Evolutionary conservation across 257 asterid genomes (phyloP).

Genomic region (Capsicum pubescens): DNA sequence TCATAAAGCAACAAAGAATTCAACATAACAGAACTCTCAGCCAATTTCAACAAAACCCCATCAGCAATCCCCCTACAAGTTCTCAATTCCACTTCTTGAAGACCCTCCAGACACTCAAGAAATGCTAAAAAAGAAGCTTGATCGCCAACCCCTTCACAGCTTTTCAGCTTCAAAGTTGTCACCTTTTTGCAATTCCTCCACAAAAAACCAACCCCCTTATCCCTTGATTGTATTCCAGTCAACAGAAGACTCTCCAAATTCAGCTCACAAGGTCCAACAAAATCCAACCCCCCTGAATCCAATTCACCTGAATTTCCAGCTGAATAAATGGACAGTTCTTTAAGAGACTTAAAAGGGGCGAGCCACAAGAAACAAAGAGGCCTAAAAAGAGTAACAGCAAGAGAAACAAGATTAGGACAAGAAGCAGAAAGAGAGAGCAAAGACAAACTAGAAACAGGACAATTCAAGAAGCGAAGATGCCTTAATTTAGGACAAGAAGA

Average conservation of each 20-base stretch:
- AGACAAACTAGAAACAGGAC: constrained; percentile 50
- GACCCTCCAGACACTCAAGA: constrained; percentile 36
- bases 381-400: constrained; percentile 52
- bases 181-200: constrained; percentile 70
- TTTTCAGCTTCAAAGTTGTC: constrained; percentile 55
- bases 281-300: constrained; percentile 24
- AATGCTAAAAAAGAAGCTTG: constrained; percentile 52
- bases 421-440: constrained; percentile 53
- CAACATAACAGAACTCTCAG: constrained; percentile 50
- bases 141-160: constrained; percentile 80
- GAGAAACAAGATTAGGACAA: constrained; percentile 57
- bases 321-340: constrained; percentile 51
- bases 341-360: constrained; percentile 44
- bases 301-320: constrained; percentile 36
- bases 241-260: constrained; percentile 60
- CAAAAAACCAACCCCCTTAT: constrained; percentile 52
- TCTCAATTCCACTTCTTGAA: constrained; percentile 66
- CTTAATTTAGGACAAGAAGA: constrained; percentile 63
- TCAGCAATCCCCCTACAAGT: constrained; percentile 61
- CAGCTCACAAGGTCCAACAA: constrained; percentile 36
- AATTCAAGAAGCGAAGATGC: constrained; percentile 44
- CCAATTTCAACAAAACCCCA: constrained; percentile 54
- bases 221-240: constrained; percentile 54
- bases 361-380: constrained; percentile 64
- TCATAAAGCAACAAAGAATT: constrained; percentile 64